These are phyloP conservation scores for Neofusicoccum sp. DNA, from an alignment of 2,329 filamentous ascomycete species.

Conservation along the genomic window DNA sequence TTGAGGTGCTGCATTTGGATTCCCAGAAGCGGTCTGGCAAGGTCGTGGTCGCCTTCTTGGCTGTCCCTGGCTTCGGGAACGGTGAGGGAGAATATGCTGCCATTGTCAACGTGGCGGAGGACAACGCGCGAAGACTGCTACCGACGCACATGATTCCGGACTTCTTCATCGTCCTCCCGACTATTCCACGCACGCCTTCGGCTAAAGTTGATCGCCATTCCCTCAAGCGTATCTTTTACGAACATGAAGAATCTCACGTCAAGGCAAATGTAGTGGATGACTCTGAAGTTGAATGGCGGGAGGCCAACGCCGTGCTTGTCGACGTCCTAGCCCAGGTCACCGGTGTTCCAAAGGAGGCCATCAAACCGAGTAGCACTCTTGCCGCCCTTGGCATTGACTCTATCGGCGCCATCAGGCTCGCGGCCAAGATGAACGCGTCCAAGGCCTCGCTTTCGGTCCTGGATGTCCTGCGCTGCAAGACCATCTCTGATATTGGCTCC, in stretches of 20 bases:
- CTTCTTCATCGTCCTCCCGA: slow-evolving; percentile 16
- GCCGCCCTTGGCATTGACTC: slow-evolving; percentile 72
- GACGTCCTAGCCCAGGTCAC: slow-evolving; percentile 60
- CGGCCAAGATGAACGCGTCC: slow-evolving; percentile 45
- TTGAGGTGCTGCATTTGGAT: slow-evolving; percentile 13
- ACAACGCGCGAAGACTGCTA: slow-evolving; percentile 7
- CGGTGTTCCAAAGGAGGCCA: slow-evolving; percentile 48
- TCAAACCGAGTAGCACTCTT: slow-evolving; percentile 71
- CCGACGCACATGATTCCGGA: slow-evolving; percentile 24
- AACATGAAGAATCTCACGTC: slow-evolving; percentile 2
- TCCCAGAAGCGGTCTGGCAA: slow-evolving; percentile 16
- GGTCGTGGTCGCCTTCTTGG: slow-evolving; percentile 39
- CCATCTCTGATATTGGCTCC: slow-evolving; percentile 29
- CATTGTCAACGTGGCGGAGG: not conserved
- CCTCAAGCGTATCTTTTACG: slow-evolving; percentile 26
- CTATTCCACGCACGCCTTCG: slow-evolving; percentile 24
- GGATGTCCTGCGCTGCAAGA: slow-evolving; percentile 34
- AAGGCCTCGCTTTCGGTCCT: slow-evolving; percentile 33
- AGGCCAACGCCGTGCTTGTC: slow-evolving; percentile 55
- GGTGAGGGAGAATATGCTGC: slow-evolving; percentile 11
- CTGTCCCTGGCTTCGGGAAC: slow-evolving; percentile 26
- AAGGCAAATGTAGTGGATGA: slow-evolving; percentile 5
- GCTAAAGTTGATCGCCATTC: slow-evolving; percentile 31
- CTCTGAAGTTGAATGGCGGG: slow-evolving; percentile 44
- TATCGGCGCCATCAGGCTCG: slow-evolving; percentile 76